These are phyloP conservation scores for Aquilaria sinensis DNA, from an alignment of 345 rosid genomes.

Conservation along the genomic window DNA sequence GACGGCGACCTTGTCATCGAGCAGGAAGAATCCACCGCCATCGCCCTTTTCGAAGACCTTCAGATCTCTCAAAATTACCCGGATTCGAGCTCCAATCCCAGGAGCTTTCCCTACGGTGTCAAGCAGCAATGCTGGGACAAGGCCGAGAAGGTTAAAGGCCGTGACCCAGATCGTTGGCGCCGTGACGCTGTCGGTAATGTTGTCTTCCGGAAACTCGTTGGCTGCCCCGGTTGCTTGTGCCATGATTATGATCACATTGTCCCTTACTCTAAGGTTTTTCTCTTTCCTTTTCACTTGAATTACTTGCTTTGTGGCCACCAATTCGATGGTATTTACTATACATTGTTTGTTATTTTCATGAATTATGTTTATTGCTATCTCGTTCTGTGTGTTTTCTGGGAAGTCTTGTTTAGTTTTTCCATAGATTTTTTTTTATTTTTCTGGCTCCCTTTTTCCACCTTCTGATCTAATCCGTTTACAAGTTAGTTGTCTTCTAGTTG, in stretches of 20 bases:
- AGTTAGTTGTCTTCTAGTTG: not conserved
- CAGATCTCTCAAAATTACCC: slow-evolving; percentile 30
- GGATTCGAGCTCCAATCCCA: slow-evolving; percentile 42
- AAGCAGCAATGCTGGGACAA: slow-evolving; percentile 97
- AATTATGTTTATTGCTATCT: not conserved
- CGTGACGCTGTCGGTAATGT: slow-evolving; percentile 77
- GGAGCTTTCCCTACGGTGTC: slow-evolving; percentile 81
- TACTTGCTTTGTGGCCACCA: no score
- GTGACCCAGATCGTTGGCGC: slow-evolving; percentile 88
- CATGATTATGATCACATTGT: slow-evolving; percentile 94
- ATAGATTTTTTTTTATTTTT: not conserved
- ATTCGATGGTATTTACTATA: not conserved
- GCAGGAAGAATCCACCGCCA: slow-evolving; percentile 19
- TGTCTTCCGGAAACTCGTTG: slow-evolving; percentile 86
- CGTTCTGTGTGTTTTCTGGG: not conserved
- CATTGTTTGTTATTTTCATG: not conserved
- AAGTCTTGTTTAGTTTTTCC: not conserved
- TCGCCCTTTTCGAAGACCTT: slow-evolving; percentile 36
- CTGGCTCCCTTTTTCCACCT: not conserved
- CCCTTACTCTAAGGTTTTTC: slow-evolving; percentile 85
- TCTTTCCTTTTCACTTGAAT: not conserved
- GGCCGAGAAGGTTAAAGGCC: slow-evolving; percentile 80
- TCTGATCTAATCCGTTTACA: not conserved
- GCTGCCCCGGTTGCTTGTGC: slow-evolving; percentile 97
- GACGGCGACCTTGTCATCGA: slow-evolving; percentile 32